Base-by-base conservation (phyloP, 2,329 filamentous ascomycete species). In the Karstenula rhodostoma region DNA sequence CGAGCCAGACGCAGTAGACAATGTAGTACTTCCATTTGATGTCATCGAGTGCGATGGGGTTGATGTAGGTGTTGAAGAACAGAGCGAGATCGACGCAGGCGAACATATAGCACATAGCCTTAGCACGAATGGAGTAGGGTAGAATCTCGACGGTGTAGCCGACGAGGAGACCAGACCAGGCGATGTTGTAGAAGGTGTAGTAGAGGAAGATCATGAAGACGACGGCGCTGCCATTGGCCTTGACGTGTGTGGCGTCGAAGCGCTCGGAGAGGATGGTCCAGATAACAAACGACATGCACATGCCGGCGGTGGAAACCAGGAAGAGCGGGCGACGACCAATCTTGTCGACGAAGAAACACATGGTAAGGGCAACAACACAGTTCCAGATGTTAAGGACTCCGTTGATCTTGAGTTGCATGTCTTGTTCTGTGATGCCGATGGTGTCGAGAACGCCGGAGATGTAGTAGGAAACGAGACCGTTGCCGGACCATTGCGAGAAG, bases 361-460 rank as follows among this genome's bases (percentile, higher is more conserved):
- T 64, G 25, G 59, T 58, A 3, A 87, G 81, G 17, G 86, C 85
- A 4, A 85, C 81, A 48, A 88, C 81, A 5, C 83, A 83, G 55
- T 86, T 86, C 61, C 87, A 85, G 67, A 87, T 87, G 73, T 88
- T 87, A 69, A 89, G 83, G 56, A 71, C 68, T 57, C 77, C 75
- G 62, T 80, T 81, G 69, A 81, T 78, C 47, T 77, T 67, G 15
- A 78, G 70, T 63, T 78, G 74, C 22, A 68, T 76, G 65, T 72
- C 69, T 44, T 67, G 60, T 56, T 73, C 67, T 32, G 68, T 77
- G 61, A 79, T 73, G 40, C 77, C 77, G 43, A 78, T 73, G n/a
- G 63, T 57, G 46, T 77, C 65, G 23, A 79, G 67, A 10, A 79
- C 73, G 23, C 73, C 51, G 35, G 69, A 71, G 42, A 78, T 66